phyloP scores from a whole-genome alignment of 106 monocot genomes.

The Narthecium ossifragum region DNA sequence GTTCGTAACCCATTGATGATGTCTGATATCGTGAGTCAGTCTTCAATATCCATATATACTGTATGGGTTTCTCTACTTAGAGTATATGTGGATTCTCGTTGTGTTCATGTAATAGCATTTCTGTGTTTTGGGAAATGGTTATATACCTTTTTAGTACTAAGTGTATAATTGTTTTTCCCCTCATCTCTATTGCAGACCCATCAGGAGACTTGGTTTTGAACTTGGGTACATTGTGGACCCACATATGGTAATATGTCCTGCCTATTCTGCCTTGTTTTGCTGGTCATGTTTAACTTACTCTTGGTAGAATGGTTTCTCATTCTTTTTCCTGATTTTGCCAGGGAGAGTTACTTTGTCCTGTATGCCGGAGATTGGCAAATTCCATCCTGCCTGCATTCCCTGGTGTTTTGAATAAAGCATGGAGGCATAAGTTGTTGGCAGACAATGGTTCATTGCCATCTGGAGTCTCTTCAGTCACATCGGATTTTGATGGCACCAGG shows the following conservation, averaged over 20 bases:
- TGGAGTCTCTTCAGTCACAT: conserved; percentile 8
- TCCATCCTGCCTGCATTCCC: conserved; percentile 55
- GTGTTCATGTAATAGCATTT: no score
- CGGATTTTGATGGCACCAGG: conserved; percentile 3
- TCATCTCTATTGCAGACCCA: conserved; percentile 21
- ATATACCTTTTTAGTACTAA: no score
- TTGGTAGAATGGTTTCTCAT: not conserved
- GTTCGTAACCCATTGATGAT: no score
- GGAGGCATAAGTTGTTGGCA: conserved; percentile 4
- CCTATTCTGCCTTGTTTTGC: not conserved
- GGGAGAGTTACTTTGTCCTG: conserved; percentile 92
- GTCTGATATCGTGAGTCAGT: no score
- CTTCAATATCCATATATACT: no score
- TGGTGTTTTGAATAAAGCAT: conserved; percentile 11
- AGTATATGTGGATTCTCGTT: no score
- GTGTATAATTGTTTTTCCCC: not conserved
- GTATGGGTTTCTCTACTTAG: no score
- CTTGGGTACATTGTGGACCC: conserved; percentile 77
- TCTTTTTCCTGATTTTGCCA: conserved; percentile 23
- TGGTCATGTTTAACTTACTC: not conserved
- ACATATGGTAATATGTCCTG: conserved; percentile 41
- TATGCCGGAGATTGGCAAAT: conserved; percentile 90
- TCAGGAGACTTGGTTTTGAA: conserved; percentile 74
- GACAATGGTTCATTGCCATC: not conserved
- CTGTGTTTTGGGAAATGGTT: no score